Evolutionary conservation across 2,329 filamentous ascomycete genomes (phyloP), one percentile per base, ranked within the genome.

Genomic region (Nemania sp.): DNA sequence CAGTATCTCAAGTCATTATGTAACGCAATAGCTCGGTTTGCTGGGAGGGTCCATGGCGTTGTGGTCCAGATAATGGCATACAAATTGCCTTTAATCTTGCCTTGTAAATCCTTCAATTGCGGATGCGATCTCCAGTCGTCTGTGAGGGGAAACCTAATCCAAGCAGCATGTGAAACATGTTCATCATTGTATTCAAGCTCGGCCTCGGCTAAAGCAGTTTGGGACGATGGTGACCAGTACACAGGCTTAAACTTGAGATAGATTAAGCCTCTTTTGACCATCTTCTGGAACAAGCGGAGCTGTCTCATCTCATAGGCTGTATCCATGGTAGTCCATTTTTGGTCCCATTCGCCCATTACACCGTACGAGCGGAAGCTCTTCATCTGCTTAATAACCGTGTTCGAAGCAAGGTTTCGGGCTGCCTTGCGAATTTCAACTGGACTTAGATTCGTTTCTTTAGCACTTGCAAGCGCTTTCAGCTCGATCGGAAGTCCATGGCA

Each of bases 401-500:
- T 86, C 5, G 83, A 82, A 5, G 93, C 93, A 45, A 96, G 82
- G 24, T 86, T 80, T 62, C 89, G 84, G 7, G 93, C 93, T 0
- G 86, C 85, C 63, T 85, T 80, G 24, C 93, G 87, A 68, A 94
- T 87, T 70, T 88, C 86, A 57, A 89, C 82, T 0, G 88, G 80
- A 26, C 80, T 83, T 76, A 85, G 83, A 69, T 82, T 84, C 63
- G 62, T 77, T 64, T 73, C 75, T 47, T 74, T 78, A 72, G 63
- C 74, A 69, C 70, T 79, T 74, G 92, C 92, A 18, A 99, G 86
- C 26, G 94, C 96, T 81, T 98, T 99, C 74, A 98, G 87, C 84
- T 99, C 96, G 77, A 99, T 99, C 0, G 96, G 96, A 56, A 99
- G 86, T 0, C 96, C 96, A 83, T 99, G 96, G 73, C 96, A 99